Evolutionary conservation across 768 basidiomycete genomes (phyloP).

Genomic region (Inosperma sp.): DNA sequence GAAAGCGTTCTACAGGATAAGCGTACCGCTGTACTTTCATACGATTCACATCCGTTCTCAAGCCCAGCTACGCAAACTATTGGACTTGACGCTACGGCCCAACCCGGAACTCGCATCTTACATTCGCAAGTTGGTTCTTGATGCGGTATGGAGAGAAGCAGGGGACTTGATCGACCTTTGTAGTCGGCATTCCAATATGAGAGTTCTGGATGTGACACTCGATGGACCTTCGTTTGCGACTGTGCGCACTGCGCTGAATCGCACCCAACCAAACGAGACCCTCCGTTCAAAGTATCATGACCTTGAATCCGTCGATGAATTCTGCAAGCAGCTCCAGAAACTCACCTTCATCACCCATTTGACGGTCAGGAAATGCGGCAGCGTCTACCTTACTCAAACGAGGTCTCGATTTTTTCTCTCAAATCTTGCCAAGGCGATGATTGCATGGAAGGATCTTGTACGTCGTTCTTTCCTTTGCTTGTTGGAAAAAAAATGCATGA

Average conservation of each 20-base stretch:
- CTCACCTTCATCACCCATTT: slow-evolving; percentile 40
- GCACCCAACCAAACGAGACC: not conserved
- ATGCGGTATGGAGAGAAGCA: slow-evolving; percentile 38
- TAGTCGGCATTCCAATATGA: slow-evolving; percentile 16
- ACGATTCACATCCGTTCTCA: slow-evolving; percentile 42
- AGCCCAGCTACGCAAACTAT: slow-evolving; percentile 35
- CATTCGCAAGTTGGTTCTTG: slow-evolving; percentile 41
- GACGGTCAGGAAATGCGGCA: slow-evolving; percentile 46
- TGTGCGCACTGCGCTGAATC: slow-evolving; percentile 18
- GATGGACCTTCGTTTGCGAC: no score
- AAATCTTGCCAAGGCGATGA: slow-evolving; percentile 43
- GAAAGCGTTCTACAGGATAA: slow-evolving; percentile 50
- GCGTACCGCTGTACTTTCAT: slow-evolving; percentile 54
- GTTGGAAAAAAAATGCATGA: not conserved
- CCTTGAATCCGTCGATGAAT: slow-evolving; percentile 31
- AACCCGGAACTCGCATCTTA: slow-evolving; percentile 35
- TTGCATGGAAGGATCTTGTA: slow-evolving; percentile 45
- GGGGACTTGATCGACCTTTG: slow-evolving; percentile 35
- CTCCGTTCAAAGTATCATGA: slow-evolving; percentile 9
- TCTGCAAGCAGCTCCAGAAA: slow-evolving; percentile 39
- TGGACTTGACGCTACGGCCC: slow-evolving; percentile 34
- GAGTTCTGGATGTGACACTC: slow-evolving; percentile 36
- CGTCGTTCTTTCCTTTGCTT: slow-evolving; percentile 20
- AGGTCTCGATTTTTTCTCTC: slow-evolving; percentile 42
- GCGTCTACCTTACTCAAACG: slow-evolving; percentile 52